Evolutionary conservation across 345 rosid genomes (phyloP), one percentile per base, ranked within the genome.

Genomic region (Rhizophora apiculata): DNA sequence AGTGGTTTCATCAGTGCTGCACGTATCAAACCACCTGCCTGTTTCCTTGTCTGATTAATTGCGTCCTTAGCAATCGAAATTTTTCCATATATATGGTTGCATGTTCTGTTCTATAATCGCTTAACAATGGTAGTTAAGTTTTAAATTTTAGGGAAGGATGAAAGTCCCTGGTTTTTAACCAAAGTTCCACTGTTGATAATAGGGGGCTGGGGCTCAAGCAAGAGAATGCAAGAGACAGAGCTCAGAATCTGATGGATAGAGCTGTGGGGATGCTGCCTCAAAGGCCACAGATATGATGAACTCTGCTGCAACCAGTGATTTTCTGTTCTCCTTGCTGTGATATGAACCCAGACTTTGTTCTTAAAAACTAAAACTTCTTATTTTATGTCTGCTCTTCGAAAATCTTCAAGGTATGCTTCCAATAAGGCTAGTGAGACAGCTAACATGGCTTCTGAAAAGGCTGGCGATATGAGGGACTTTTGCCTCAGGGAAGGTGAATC

Each of bases 181-280:
- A 53, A 53, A 20, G 57, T 53, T 53, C 13, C 24, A 20, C 18
- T 20, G 13, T n/a, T 53, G 54, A 8, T 62, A 53, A 31, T 55
- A 78, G 83, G 60, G 73, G 55, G 30, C 21, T 74, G n/a, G 70
- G 75, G 59, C 15, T 46, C 6, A 59, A 67, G 6, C 60, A 71
- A 20, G 70, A 53, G 16, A 56, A 77, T 20, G 46, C 62, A 3
- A 32, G 63, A 62, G 76, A 77, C 6, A 58, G 34, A 8, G 72
- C 64, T 56, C 57, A 64, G 26, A 8, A 73, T 20, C 6, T 76
- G 48, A 55, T 78, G 79, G 67, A 78, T 52, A 69, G 53, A 65
- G 82, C 81, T 43, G 74, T 43, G 74, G 61, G 64, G 61, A 75
- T 68, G 78, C 79, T 39, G 83, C 87, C 37, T 76, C 84, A 19